phyloP scores from a whole-genome alignment of 2,329 filamentous ascomycete genomes.

The Colletotrichum godetiae region DNA sequence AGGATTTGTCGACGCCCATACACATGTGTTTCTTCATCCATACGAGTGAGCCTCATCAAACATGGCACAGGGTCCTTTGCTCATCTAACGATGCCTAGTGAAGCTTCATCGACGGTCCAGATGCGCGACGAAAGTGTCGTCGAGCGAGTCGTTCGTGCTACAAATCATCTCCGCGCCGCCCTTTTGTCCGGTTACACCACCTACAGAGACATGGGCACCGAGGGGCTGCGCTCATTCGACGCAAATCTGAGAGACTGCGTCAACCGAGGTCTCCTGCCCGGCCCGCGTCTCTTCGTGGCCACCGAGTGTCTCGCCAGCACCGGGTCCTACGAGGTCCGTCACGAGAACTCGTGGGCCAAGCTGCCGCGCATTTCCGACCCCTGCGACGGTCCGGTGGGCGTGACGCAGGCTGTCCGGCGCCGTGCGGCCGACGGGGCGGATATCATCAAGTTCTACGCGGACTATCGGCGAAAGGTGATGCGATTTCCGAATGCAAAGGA shows the following conservation, averaged over 20 bases:
- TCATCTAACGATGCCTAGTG: conserved; percentile 16
- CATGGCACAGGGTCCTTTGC: no score
- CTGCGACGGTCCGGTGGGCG: conserved; percentile 59
- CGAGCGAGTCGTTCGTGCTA: conserved; percentile 65
- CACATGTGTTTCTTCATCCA: conserved; percentile 66
- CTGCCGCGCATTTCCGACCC: conserved; percentile 50
- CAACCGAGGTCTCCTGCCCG: conserved; percentile 63
- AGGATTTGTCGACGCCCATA: conserved; percentile 66
- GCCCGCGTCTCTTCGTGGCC: conserved; percentile 66
- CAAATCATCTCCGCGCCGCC: conserved; percentile 63
- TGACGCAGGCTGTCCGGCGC: conserved; percentile 57
- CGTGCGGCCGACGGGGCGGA: conserved; percentile 61
- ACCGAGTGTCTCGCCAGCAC: conserved; percentile 62
- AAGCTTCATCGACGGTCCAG: conserved; percentile 50
- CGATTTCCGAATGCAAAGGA: conserved; percentile 49
- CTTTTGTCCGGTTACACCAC: conserved; percentile 69
- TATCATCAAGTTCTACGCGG: conserved; percentile 63
- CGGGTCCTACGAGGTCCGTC: conserved; percentile 60
- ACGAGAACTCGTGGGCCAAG: conserved; percentile 54
- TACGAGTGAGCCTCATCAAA: conserved; percentile 47
- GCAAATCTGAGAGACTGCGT: conserved; percentile 63
- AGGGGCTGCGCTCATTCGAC: conserved; percentile 62
- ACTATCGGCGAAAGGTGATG: conserved; percentile 57
- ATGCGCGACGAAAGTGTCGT: conserved; percentile 69
- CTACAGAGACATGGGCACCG: conserved; percentile 66